phyloP scores from a whole-genome alignment of 352 stramenopile genomes.

The Pythium apleroticum region DNA sequence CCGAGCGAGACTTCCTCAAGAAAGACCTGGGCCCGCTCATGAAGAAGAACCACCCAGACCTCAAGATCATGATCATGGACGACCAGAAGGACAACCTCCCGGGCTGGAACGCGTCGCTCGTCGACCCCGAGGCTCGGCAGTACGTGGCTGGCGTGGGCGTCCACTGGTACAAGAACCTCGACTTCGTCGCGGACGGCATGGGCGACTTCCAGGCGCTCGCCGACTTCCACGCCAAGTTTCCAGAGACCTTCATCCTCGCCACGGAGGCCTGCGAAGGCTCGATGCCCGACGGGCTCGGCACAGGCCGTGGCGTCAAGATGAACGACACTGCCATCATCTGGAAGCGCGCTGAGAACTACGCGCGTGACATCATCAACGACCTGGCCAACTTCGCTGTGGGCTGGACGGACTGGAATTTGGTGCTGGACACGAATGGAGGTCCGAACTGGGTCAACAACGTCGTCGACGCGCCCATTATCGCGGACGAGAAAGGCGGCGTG shows the following conservation, averaged over 20 bases:
- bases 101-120: conserved; percentile 42
- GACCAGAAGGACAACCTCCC: conserved; percentile 77
- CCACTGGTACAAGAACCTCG: conserved; percentile 85
- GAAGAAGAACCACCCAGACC: conserved; percentile 50
- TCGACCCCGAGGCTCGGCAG: conserved; percentile 49
- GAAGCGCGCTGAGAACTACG: conserved; percentile 75
- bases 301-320: conserved; percentile 47
- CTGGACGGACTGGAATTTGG: conserved; percentile 90
- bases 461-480: conserved; percentile 70
- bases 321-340: conserved; percentile 48
- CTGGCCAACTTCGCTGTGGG: conserved; percentile 71
- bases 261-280: conserved; percentile 82
- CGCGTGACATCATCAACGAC: conserved; percentile 87
- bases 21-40: conserved; percentile 73
- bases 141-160: conserved; percentile 85
- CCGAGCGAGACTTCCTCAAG: conserved; percentile 73
- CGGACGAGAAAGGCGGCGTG: conserved; percentile 47
- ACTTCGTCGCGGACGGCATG: conserved; percentile 43
- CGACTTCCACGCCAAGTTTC: conserved; percentile 54
- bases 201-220: conserved; percentile 50
- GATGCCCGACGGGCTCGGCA: conserved; percentile 47
- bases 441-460: conserved; percentile 75
- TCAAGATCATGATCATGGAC: conserved; percentile 83
- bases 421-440: conserved; percentile 68
- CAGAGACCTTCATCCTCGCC: conserved; percentile 77